Conservation (phyloP, 345 rosid genomes). For the Jatropha curcas region DNA sequence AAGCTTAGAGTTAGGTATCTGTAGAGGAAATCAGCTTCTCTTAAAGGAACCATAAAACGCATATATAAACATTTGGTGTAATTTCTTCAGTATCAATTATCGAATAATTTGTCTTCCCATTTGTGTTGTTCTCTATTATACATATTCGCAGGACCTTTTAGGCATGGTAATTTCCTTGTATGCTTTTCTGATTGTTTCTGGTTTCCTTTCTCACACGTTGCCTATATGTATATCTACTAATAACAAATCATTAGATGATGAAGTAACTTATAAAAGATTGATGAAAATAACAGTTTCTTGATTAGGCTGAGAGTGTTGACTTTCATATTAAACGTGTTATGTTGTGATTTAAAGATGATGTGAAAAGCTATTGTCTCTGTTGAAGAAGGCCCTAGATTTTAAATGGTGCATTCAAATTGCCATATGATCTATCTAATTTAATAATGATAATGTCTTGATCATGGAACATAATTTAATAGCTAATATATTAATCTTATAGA, state of each 20-base stretch:
- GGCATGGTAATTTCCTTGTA: too few species aligned
- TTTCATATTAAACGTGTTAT: background rate
- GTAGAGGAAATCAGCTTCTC: background rate
- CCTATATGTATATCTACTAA: background rate
- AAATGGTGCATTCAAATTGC: background rate
- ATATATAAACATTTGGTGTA: background rate
- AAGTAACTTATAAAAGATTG: background rate
- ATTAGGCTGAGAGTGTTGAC: background rate
- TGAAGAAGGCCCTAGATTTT: background rate
- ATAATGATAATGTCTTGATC: background rate
- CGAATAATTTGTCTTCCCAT: background rate
- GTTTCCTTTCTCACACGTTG: background rate
- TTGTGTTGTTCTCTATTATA: too few species aligned
- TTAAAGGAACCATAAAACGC: background rate
- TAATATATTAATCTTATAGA: too few species aligned
- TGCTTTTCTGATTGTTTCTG: background rate
- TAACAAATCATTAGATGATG: background rate
- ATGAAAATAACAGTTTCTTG: background rate
- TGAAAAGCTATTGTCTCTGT: background rate
- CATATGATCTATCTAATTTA: conserved; percentile 2
- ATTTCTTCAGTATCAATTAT: background rate
- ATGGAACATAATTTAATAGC: background rate
- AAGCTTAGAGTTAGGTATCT: background rate
- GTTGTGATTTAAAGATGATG: background rate
- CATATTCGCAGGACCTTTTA: too few species aligned